Evolutionary conservation across 2,329 filamentous ascomycete species (phyloP).

Genomic region (Nigrospora osmanthi): DNA sequence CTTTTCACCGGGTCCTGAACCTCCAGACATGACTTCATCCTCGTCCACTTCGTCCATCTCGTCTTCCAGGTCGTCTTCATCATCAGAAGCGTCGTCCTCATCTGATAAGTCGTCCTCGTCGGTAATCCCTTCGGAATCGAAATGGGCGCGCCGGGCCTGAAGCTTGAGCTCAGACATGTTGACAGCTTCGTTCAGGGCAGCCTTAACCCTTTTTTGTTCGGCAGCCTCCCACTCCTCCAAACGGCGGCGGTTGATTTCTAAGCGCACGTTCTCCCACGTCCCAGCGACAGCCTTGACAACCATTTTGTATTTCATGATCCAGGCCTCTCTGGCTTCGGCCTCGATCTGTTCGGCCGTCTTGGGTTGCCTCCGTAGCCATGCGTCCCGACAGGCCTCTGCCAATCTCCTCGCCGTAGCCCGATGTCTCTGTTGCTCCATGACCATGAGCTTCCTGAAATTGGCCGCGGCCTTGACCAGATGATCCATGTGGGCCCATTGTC

Average conservation of each 20-base stretch:
- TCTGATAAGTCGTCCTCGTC: constrained; percentile 29
- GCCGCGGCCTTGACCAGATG: constrained; percentile 73
- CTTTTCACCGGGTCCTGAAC: constrained; percentile 22
- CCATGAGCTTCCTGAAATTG: constrained; percentile 74
- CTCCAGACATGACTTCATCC: constrained; percentile 32
- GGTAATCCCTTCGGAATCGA: constrained; percentile 42
- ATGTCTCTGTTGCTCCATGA: constrained; percentile 72
- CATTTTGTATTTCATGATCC: constrained; percentile 61
- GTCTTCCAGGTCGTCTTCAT: constrained; percentile 41
- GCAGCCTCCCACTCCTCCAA: constrained; percentile 57
- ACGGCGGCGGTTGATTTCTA: constrained; percentile 52
- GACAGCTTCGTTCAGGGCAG: constrained; percentile 66
- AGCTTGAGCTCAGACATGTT: constrained; percentile 63
- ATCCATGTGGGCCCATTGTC: constrained; percentile 81
- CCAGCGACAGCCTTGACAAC: constrained; percentile 51
- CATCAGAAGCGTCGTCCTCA: constrained; percentile 32
- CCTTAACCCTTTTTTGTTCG: constrained; percentile 56
- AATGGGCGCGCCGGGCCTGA: constrained; percentile 47
- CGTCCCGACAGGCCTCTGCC: constrained; percentile 70
- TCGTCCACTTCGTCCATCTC: constrained; percentile 32
- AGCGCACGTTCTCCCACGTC: constrained; percentile 58
- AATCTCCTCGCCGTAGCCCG: constrained; percentile 68
- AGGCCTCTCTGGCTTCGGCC: constrained; percentile 63
- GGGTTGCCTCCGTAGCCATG: constrained; percentile 66
- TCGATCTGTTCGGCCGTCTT: constrained; percentile 76